Conservation (phyloP, 352 stramenopile genomes). For the Phytophthora multivora region DNA sequence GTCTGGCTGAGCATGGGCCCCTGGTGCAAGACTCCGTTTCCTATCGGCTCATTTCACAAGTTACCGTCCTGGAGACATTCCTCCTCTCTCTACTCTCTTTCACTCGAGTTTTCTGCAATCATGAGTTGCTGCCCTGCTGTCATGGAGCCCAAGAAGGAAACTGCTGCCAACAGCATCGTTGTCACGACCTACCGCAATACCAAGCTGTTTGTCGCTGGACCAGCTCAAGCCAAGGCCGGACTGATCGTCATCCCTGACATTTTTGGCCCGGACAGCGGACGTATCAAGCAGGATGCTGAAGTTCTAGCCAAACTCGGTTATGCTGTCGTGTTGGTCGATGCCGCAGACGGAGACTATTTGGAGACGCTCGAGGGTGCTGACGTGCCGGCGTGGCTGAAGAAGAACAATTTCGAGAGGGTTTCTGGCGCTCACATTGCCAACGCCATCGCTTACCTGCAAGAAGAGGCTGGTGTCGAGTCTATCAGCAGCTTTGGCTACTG, state of each 20-base stretch:
- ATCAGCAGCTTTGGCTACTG: slow-evolving; percentile 49
- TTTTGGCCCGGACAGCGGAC: slow-evolving; percentile 37
- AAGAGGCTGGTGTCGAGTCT: slow-evolving; percentile 23
- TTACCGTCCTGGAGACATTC: slow-evolving; percentile 1
- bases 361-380: slow-evolving; percentile 4
- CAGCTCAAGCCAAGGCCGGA: slow-evolving; percentile 27
- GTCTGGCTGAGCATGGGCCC: too few species aligned
- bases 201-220: slow-evolving; percentile 30
- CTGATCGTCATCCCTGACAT: slow-evolving; percentile 42
- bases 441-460: slow-evolving; percentile 25
- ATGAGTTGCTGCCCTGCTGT: slow-evolving; percentile 31
- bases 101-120: background rate
- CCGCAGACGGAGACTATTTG: slow-evolving; percentile 32
- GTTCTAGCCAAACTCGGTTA: slow-evolving; percentile 39
- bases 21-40: background rate
- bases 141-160: slow-evolving; percentile 17
- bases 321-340: slow-evolving; percentile 37
- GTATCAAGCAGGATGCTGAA: slow-evolving; percentile 42
- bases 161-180: slow-evolving; percentile 6
- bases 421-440: slow-evolving; percentile 14
- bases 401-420: slow-evolving; percentile 28
- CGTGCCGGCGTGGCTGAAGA: slow-evolving; percentile 16
- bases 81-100: too few species aligned
- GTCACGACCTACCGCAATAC: slow-evolving; percentile 25
- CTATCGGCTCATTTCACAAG: slow-evolving; percentile 3